phyloP scores from a whole-genome alignment of 805 yeast species.

The Henningerozyma blattae region DNA sequence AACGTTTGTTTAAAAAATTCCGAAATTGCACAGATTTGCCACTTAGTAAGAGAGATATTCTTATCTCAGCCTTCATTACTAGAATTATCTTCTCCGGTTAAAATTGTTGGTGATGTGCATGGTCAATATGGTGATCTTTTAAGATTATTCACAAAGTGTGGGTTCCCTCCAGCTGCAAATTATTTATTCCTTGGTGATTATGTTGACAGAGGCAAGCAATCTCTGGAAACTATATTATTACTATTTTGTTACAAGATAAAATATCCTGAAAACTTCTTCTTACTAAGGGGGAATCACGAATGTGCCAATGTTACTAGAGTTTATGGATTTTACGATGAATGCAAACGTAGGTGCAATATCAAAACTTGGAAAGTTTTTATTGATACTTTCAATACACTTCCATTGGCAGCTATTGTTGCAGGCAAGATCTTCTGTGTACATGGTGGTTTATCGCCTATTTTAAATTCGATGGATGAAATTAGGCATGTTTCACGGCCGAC shows the following conservation, averaged over 20 bases:
- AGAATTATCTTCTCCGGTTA: slow-evolving; percentile 74
- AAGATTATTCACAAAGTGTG: slow-evolving; percentile 87
- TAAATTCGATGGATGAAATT: slow-evolving; percentile 53
- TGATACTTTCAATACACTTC: slow-evolving; percentile 91
- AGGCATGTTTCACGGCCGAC: slow-evolving; percentile 68
- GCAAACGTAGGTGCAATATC: slow-evolving; percentile 84
- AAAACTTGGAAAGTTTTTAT: slow-evolving; percentile 90
- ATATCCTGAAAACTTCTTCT: slow-evolving; percentile 90
- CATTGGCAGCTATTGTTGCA: slow-evolving; percentile 91
- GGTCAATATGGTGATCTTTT: slow-evolving; percentile 92
- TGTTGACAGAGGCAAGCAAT: slow-evolving; percentile 96
- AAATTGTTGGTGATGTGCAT: slow-evolving; percentile 87
- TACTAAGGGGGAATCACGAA: slow-evolving; percentile 92
- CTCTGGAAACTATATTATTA: slow-evolving; percentile 80
- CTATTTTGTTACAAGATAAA: slow-evolving; percentile 88
- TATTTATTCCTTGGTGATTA: slow-evolving; percentile 91
- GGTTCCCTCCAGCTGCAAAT: slow-evolving; percentile 91
- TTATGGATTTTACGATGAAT: slow-evolving; percentile 96
- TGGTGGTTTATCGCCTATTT: slow-evolving; percentile 71
- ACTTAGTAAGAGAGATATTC: slow-evolving; percentile 79
- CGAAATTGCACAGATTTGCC: slow-evolving; percentile 82
- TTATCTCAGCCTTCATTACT: slow-evolving; percentile 81
- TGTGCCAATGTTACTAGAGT: slow-evolving; percentile 95
- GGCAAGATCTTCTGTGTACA: slow-evolving; percentile 88
- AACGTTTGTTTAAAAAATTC: slow-evolving; percentile 76